Evolutionary conservation across 2,329 filamentous ascomycete species (phyloP).

Genomic region (Pleomassaria siparia): DNA sequence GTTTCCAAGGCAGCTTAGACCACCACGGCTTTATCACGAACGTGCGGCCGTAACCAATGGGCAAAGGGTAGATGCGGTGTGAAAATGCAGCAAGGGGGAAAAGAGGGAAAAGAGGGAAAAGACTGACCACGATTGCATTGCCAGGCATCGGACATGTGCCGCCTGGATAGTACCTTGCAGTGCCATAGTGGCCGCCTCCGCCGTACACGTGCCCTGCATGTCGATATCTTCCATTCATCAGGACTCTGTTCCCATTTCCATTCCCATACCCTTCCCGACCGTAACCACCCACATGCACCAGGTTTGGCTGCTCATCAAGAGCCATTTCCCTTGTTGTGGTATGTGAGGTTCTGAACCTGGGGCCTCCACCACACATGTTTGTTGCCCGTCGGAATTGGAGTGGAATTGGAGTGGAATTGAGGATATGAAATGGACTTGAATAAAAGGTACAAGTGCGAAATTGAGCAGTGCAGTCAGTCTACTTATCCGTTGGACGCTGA

Average conservation of each 20-base stretch:
- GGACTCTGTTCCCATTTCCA: neutral
- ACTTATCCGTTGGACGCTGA: neutral
- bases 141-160: neutral
- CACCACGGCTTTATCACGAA: no score
- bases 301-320: neutral
- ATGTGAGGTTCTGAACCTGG: no score
- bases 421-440: neutral
- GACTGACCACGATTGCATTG: constrained; percentile 22
- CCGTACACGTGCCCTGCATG: neutral
- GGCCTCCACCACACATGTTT: neutral
- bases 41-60: neutral
- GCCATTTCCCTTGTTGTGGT: neutral
- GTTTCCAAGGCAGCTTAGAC: neutral
- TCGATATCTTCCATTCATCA: neutral
- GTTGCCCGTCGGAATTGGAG: neutral
- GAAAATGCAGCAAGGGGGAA: constrained; percentile 2
- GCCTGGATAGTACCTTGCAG: neutral
- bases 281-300: neutral
- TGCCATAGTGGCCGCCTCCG: neutral
- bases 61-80: constrained; percentile 7
- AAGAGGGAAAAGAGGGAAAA: constrained; percentile 9
- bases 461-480: neutral
- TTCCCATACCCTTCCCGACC: neutral
- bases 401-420: no score
- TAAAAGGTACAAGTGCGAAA: neutral